Evolutionary conservation across 2,329 filamentous ascomycete genomes (phyloP).

Genomic region (Pezicula neosporulosa): DNA sequence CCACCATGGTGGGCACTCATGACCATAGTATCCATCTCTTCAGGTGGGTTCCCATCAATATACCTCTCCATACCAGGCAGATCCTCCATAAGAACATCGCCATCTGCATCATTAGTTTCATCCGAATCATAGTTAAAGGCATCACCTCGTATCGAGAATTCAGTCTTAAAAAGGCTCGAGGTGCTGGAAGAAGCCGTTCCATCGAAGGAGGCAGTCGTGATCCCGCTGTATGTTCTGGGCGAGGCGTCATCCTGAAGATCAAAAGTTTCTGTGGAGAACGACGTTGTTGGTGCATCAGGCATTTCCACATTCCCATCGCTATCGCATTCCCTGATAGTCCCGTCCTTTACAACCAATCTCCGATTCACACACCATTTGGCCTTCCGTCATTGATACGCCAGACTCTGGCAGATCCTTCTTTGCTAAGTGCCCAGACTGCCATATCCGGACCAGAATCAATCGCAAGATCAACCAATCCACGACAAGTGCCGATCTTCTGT

Average conservation of each 20-base stretch:
- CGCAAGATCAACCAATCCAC: conserved; percentile 45
- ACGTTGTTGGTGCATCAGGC: conserved; percentile 7
- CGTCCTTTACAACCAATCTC: conserved; percentile 23
- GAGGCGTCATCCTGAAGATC: not conserved
- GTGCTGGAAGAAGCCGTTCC: conserved; percentile 8
- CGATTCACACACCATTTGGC: conserved; percentile 4
- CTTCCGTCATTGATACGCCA: conserved; percentile 39
- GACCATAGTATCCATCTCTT: conserved; percentile 5
- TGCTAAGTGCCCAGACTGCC: conserved; percentile 48
- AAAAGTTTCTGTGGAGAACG: not conserved
- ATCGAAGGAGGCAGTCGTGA: conserved; percentile 13
- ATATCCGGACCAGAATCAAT: conserved; percentile 41
- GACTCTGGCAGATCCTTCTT: conserved; percentile 37
- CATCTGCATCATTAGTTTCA: conserved; percentile 6
- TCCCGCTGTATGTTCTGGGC: not conserved
- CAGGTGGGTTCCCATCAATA: conserved; percentile 2
- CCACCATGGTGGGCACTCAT: conserved; percentile 4
- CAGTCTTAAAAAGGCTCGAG: not conserved
- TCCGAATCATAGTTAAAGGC: conserved; percentile 9
- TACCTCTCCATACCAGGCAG: conserved; percentile 1
- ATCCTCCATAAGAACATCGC: conserved; percentile 18
- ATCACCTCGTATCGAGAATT: conserved; percentile 1
- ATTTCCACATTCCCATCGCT: conserved; percentile 14
- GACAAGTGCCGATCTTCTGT: conserved; percentile 41
- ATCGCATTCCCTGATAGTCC: conserved; percentile 21